Evolutionary conservation across 179 eudicot genomes (phyloP).

Genomic region (Sideroxylon spinosum): DNA sequence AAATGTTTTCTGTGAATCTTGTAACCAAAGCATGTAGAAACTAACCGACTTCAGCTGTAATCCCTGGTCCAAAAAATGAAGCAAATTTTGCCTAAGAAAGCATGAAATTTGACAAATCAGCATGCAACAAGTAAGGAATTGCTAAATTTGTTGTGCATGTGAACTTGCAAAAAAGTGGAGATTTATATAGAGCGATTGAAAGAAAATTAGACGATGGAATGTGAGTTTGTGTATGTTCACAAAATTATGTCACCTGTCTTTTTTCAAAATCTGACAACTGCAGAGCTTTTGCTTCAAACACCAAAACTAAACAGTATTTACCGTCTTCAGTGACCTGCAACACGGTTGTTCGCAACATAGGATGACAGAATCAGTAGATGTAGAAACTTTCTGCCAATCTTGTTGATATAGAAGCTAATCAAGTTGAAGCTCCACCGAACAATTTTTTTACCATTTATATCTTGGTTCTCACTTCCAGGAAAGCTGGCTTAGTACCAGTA

Average conservation of each 20-base stretch:
- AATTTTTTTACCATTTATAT: neutral
- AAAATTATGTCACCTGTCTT: constrained; percentile 60
- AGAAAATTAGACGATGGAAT: neutral
- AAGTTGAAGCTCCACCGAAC: neutral
- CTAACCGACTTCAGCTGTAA: constrained; percentile 89
- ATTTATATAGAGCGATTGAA: neutral
- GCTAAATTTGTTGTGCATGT: neutral
- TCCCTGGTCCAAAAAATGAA: constrained; percentile 96
- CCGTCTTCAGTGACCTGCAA: constrained; percentile 83
- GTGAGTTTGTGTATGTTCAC: neutral
- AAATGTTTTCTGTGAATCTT: neutral
- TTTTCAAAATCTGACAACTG: constrained; percentile 81
- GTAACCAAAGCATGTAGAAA: constrained; percentile 4
- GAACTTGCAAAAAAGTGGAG: neutral
- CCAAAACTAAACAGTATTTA: constrained; percentile 67
- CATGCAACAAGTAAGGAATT: neutral
- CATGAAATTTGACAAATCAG: constrained; percentile 8
- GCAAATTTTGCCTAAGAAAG: constrained; percentile 73
- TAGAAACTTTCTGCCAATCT: neutral
- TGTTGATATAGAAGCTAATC: neutral
- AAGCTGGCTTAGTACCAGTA: neutral
- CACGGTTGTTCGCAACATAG: constrained; percentile 7
- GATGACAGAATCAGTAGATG: neutral
- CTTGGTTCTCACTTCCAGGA: neutral
- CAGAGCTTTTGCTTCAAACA: constrained; percentile 76